A percentile compares a stretch with the other conserved stretches of the same genome.
Evolutionary conservation across 2,329 filamentous ascomycete genomes (phyloP).

Genomic region (Emydomyces testavorans): DNA sequence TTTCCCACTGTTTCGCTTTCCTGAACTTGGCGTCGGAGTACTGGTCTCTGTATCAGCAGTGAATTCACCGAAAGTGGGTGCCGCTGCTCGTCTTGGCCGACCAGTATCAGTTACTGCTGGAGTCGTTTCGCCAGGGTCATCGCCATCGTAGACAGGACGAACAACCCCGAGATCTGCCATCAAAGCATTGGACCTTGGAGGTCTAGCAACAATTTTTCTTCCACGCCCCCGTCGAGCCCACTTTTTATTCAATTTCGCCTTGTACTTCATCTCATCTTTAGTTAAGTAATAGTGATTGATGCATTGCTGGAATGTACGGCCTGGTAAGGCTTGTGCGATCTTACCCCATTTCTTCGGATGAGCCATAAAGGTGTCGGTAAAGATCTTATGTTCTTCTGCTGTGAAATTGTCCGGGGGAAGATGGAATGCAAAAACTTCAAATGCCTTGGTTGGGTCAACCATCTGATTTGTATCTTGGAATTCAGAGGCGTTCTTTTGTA

Average conservation of each 20-base stretch:
- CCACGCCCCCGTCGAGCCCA: slow-evolving; percentile 34
- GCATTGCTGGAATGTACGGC: slow-evolving; percentile 39
- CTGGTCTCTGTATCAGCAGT: slow-evolving; percentile 25
- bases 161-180: slow-evolving; percentile 38
- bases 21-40: slow-evolving; percentile 27
- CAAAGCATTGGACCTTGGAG: slow-evolving; percentile 39
- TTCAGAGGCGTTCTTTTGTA: slow-evolving; percentile 29
- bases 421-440: slow-evolving; percentile 36
- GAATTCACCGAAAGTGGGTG: slow-evolving; percentile 38
- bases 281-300: slow-evolving; percentile 43
- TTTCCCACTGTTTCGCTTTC: slow-evolving; percentile 22
- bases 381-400: slow-evolving; percentile 36
- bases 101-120: slow-evolving; percentile 40
- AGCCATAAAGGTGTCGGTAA: slow-evolving; percentile 39
- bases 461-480: slow-evolving; percentile 40
- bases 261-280: slow-evolving; percentile 41
- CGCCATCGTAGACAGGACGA: slow-evolving; percentile 35
- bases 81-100: slow-evolving; percentile 39
- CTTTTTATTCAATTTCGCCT: slow-evolving; percentile 38
- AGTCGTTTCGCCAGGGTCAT: slow-evolving; percentile 30
- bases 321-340: slow-evolving; percentile 38
- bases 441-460: slow-evolving; percentile 29
- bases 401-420: slow-evolving; percentile 40
- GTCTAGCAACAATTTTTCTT: slow-evolving; percentile 25
- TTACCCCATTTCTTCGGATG: slow-evolving; percentile 43